Evolutionary conservation across 192 early-diverging fungal species (phyloP).

Genomic region (Mortierella alpina): DNA sequence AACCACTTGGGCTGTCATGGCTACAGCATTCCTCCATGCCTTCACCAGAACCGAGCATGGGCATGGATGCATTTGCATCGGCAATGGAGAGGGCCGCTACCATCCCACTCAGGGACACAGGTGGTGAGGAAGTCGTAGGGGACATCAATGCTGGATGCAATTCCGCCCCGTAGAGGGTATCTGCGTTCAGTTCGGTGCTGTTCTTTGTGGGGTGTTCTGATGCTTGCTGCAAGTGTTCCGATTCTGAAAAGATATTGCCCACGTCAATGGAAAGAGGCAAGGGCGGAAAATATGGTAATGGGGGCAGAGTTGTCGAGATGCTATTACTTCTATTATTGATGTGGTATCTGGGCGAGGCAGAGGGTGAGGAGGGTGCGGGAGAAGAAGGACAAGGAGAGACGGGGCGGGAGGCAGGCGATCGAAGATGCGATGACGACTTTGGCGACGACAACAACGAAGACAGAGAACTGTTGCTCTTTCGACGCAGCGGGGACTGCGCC

Average conservation of each 20-base stretch:
- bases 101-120: no score
- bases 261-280: slow-evolving; percentile 9
- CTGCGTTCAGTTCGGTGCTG: no score
- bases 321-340: slow-evolving; percentile 12
- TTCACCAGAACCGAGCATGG: no score
- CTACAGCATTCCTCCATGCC: no score
- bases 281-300: slow-evolving; percentile 15
- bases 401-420: background rate
- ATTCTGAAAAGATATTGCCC: background rate
- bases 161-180: no score
- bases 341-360: slow-evolving; percentile 13
- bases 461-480: background rate
- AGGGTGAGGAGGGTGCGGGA: background rate
- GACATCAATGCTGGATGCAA: no score
- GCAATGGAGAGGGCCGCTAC: no score
- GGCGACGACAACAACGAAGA: background rate
- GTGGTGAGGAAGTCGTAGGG: no score
- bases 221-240: no score
- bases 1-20: background rate
- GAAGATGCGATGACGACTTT: background rate
- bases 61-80: no score
- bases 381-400: background rate
- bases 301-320: slow-evolving; percentile 20
- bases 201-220: no score
- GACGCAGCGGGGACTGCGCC: slow-evolving; percentile 15